These are phyloP conservation scores for Globisporangium heterothallicum DNA, from an alignment of 352 stramenopile genomes.

Conservation along the genomic window DNA sequence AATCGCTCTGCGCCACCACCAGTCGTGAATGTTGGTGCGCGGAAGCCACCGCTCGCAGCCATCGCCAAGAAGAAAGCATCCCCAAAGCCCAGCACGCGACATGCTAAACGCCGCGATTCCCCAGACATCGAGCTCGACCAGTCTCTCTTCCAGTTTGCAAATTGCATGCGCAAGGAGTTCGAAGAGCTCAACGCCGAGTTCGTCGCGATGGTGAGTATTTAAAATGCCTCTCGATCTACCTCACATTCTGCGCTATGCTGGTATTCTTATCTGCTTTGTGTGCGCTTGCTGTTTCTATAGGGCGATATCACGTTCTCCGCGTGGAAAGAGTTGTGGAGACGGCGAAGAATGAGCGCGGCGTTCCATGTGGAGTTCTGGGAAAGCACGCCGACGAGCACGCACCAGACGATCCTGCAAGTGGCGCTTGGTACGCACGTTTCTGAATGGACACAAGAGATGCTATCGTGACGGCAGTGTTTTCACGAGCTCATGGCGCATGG, in stretches of 20 bases:
- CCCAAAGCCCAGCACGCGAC: too few species aligned
- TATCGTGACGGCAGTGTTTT: too few species aligned
- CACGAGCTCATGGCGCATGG: too few species aligned
- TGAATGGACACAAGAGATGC: too few species aligned
- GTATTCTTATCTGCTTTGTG: background rate
- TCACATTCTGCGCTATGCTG: conserved; percentile 2
- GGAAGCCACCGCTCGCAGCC: conserved; percentile 1
- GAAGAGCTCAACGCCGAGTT: conserved; percentile 34
- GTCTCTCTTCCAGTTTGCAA: conserved; percentile 34
- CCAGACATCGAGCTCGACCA: conserved; percentile 24
- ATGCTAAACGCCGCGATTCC: conserved; percentile 6
- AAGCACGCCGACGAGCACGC: conserved; percentile 44
- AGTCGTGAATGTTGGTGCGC: too few species aligned
- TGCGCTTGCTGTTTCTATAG: conserved; percentile 14
- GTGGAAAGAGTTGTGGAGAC: conserved; percentile 50
- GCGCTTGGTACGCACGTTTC: conserved; percentile 25
- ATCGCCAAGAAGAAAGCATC: background rate
- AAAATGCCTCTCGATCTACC: background rate
- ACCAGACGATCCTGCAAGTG: conserved; percentile 56
- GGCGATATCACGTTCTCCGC: conserved; percentile 24
- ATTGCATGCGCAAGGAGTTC: conserved; percentile 29
- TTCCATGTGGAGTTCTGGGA: conserved; percentile 81
- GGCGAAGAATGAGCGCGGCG: conserved; percentile 37
- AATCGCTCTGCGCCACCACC: too few species aligned
- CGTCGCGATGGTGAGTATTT: conserved; percentile 16